Evolutionary conservation across 164 flowering plant species (phyloP).

Genomic region (Piper longum): DNA sequence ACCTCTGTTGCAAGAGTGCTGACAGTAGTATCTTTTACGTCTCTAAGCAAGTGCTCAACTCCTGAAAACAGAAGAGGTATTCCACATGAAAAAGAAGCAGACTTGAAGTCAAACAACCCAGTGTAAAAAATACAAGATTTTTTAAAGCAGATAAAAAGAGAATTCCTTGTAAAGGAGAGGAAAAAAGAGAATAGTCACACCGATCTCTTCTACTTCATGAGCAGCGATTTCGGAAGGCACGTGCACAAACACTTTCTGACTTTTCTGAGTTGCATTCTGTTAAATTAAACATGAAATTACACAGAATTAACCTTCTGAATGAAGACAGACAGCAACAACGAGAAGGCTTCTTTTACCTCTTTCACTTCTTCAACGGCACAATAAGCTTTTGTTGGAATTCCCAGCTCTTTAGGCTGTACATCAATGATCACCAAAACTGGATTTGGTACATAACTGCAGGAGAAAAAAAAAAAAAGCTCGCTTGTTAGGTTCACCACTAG

Average conservation of each 20-base stretch:
- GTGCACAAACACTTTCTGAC: too few relatives aligned
- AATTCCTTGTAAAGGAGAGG: too few relatives aligned
- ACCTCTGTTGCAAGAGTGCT: constrained; percentile 97
- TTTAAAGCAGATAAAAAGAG: too few relatives aligned
- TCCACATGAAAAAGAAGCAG: too few relatives aligned
- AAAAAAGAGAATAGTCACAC: too few relatives aligned
- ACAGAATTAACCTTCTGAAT: constrained; percentile 54
- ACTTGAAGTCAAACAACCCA: constrained; percentile 6
- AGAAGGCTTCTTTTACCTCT: constrained; percentile 38
- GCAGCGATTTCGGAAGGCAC: too few relatives aligned
- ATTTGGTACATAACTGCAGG: constrained; percentile 74
- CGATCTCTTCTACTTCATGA: too few relatives aligned
- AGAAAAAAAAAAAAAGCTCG: not conserved
- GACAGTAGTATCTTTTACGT: constrained; percentile 52
- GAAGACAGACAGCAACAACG: too few relatives aligned
- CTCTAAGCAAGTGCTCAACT: too few relatives aligned
- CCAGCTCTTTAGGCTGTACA: constrained; percentile 93
- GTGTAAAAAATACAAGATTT: constrained; percentile 2
- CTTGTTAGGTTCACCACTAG: not conserved
- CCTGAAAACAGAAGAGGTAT: too few relatives aligned
- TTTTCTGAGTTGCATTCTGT: too few relatives aligned
- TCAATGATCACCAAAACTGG: constrained; percentile 96
- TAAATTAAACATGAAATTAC: constrained; percentile 30
- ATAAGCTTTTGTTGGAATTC: constrained; percentile 93
- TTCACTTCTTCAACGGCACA: constrained; percentile 94